phyloP scores from a whole-genome alignment of 2,329 filamentous ascomycete genomes.

The Teratosphaeria destructans region DNA sequence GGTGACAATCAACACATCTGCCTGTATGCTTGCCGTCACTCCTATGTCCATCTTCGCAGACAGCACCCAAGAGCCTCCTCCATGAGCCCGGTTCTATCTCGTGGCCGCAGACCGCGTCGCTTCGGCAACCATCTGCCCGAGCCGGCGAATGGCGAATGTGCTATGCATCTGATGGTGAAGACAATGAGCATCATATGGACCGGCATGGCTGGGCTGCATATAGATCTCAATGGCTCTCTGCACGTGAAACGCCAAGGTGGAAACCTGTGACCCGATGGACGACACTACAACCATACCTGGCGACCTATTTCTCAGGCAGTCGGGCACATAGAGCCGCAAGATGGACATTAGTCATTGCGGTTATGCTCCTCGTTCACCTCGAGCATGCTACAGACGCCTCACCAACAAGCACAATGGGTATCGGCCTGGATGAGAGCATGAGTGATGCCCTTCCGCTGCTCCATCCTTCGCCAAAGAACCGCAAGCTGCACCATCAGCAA shows the following conservation, averaged over 20 bases:
- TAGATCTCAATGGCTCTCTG: too few relatives aligned
- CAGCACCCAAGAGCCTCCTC: too few relatives aligned
- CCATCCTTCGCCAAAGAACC: not conserved
- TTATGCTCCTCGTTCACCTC: not conserved
- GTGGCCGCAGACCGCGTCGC: not conserved
- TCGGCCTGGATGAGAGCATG: not conserved
- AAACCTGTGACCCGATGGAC: too few relatives aligned
- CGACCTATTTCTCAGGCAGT: not conserved
- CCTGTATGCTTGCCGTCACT: not conserved
- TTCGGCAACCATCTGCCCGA: not conserved
- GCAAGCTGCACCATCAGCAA: not conserved
- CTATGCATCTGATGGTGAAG: not conserved
- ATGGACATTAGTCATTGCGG: not conserved
- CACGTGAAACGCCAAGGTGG: too few relatives aligned
- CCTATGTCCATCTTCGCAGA: not conserved
- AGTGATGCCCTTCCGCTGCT: not conserved
- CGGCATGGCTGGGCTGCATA: not conserved
- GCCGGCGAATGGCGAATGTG: not conserved
- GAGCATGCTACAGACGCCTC: not conserved
- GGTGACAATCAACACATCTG: not conserved
- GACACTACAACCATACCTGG: too few relatives aligned
- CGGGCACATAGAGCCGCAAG: not conserved
- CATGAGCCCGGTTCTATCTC: not conserved
- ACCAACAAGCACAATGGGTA: not conserved
- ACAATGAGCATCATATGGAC: not conserved